Base-by-base conservation (phyloP, 2,329 filamentous ascomycete genomes). In the Ascochyta pisi region DNA sequence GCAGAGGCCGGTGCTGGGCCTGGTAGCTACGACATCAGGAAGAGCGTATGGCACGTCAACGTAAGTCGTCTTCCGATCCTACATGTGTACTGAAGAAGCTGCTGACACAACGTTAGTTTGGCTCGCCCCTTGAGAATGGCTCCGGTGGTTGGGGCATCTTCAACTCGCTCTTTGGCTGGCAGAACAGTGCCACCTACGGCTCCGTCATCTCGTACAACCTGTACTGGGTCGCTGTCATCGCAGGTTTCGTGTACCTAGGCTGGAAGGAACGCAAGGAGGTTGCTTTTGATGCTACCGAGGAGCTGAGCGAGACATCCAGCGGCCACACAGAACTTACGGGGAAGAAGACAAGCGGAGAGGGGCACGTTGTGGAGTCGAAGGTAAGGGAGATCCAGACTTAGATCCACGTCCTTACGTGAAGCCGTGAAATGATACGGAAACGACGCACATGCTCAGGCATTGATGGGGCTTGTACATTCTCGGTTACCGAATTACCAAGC, bases 131-230 rank as follows among this genome's bases (percentile, higher is more conserved):
- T 48, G 76, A 88, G 35, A 87, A 91, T 60, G 89, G 89, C 26
- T 89, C 89, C 43, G 87, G 88, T 34, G 90, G 89, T 40, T 96
- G 91, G 92, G 91, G 90, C 51, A 86, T 96, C 63, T 92, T 96
- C 81, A 94, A 96, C 67, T 87, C 90, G 55, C 82, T 96, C 49
- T 81, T 96, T 10, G 92, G 92, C 55, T 96, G 92, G 92, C 85
- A 87, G 58, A 96, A 96, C 78, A 91, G 89, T 12, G 92, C 90
- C 5, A 96, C 92, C 1, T 92, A 94, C 67, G 91, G 92, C 47
- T 93, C 90, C 1, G 89, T 96, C 61, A 86, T 96, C 60, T 87
- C 89, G 1, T 96, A 96, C 79, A 96, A 95, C 72, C 55, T 94
- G 15, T 96, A 96, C 79, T 96, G 92, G 92, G 77, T 95, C 46